A percentile compares a stretch with the other conserved stretches of the same genome.
These are phyloP conservation scores for Silybum marianum DNA, from an alignment of 129 eudicot species.

Conservation along the genomic window DNA sequence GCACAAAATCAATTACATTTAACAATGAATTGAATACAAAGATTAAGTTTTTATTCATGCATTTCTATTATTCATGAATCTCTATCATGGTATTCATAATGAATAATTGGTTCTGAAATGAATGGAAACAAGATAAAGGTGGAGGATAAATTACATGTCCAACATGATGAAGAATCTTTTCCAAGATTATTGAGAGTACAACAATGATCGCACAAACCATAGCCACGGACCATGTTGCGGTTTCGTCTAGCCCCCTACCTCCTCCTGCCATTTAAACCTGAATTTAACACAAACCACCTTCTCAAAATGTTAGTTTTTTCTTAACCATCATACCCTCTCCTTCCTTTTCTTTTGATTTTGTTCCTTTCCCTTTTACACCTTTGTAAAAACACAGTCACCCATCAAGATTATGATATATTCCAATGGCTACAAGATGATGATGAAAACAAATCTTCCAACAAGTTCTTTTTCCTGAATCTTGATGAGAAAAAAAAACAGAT, in stretches of 20 bases:
- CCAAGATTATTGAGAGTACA: slow-evolving; percentile 57
- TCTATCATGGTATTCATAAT: neutral
- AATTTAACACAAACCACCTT: slow-evolving; percentile 24
- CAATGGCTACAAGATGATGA: slow-evolving; percentile 11
- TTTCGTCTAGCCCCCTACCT: slow-evolving; percentile 64
- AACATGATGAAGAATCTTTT: slow-evolving; percentile 59
- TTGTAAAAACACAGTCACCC: slow-evolving; percentile 13
- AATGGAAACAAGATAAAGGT: neutral
- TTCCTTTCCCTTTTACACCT: neutral
- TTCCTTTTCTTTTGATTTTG: neutral
- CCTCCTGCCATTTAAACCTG: slow-evolving; percentile 43
- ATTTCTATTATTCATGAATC: neutral
- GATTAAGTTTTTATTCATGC: neutral
- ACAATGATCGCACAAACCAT: slow-evolving; percentile 67
- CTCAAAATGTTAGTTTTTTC: slow-evolving; percentile 15
- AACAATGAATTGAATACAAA: slow-evolving; percentile 10
- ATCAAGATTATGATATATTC: slow-evolving; percentile 20
- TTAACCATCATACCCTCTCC: slow-evolving; percentile 20
- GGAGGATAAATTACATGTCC: slow-evolving; percentile 50
- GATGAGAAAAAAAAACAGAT: slow-evolving; percentile 14
- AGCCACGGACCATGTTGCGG: slow-evolving; percentile 89
- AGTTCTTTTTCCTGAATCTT: slow-evolving; percentile 5
- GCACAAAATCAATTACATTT: neutral
- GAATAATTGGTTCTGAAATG: neutral
- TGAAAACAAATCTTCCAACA: slow-evolving; percentile 1